A percentile compares a stretch with the other conserved stretches of the same genome.
Conservation (phyloP, 2,329 filamentous ascomycete species). For the Fonsecaea multimorphosa region DNA sequence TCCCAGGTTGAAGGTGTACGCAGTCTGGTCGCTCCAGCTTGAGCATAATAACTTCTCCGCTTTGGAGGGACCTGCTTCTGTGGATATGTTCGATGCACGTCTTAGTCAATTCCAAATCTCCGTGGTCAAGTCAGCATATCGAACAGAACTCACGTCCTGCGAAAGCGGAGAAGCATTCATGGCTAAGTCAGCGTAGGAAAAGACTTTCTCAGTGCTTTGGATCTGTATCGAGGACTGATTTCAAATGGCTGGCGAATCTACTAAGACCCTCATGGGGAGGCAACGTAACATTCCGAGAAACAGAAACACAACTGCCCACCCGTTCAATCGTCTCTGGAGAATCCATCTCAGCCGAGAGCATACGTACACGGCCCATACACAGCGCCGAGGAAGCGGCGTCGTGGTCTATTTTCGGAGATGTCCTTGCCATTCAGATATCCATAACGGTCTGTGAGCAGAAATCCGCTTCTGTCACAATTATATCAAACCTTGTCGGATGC, state of each 20-base stretch:
- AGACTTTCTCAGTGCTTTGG: too few relatives aligned
- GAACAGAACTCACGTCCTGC: too few relatives aligned
- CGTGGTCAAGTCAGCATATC: background rate
- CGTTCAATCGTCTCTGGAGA: background rate
- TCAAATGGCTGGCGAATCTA: background rate
- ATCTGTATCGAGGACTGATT: background rate
- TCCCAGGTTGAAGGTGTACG: background rate
- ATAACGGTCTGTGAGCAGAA: background rate
- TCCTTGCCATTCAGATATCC: background rate
- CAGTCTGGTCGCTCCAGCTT: background rate
- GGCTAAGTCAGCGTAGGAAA: too few relatives aligned
- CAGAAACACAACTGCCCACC: background rate
- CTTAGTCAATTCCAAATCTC: background rate
- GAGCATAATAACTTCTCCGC: background rate
- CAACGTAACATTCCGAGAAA: background rate
- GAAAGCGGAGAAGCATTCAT: too few relatives aligned
- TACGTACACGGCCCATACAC: background rate
- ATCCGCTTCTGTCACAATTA: background rate
- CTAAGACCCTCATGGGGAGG: background rate
- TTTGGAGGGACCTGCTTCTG: background rate
- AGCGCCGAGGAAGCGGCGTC: background rate
- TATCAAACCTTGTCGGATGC: background rate
- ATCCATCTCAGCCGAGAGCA: background rate
- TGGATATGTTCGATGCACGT: background rate
- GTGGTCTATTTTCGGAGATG: background rate